phyloP scores from a whole-genome alignment of 192 early-diverging fungal species.

The Backusella psychrophila region DNA sequence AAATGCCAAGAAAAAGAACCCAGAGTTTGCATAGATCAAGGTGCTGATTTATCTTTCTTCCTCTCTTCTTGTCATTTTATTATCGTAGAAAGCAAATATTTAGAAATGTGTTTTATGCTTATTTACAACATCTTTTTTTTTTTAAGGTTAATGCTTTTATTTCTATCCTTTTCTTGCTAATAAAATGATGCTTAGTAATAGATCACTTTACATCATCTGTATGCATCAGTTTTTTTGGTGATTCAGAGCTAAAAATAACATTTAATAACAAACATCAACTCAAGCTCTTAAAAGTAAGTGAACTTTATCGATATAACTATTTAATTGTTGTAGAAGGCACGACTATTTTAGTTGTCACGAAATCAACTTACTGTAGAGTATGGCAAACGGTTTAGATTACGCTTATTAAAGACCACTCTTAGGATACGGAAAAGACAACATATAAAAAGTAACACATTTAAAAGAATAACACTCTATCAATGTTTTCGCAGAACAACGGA shows the following conservation, averaged over 20 bases:
- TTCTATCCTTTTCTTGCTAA: background rate
- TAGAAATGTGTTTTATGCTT: background rate
- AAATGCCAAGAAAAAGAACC: background rate
- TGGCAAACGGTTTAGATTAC: no score
- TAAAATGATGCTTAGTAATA: background rate
- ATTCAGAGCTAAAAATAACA: background rate
- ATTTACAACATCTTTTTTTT: background rate
- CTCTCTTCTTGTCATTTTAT: background rate
- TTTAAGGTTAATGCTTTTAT: background rate
- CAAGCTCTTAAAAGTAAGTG: background rate
- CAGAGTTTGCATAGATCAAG: background rate
- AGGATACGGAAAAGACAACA: no score
- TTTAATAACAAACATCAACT: background rate
- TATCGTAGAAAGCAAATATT: background rate
- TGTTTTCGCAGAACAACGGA: background rate
- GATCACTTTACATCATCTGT: background rate
- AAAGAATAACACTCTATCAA: background rate
- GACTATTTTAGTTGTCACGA: no score
- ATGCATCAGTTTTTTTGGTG: background rate
- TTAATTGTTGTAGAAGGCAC: background rate
- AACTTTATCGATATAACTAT: no score
- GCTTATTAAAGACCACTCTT: no score
- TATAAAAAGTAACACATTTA: no score
- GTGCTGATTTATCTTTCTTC: no score
- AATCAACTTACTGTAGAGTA: no score